A percentile compares a stretch with the other conserved stretches of the same genome.
These are phyloP conservation scores for Solanum pennellii DNA, from an alignment of 257 asterid species.

Conservation along the genomic window DNA sequence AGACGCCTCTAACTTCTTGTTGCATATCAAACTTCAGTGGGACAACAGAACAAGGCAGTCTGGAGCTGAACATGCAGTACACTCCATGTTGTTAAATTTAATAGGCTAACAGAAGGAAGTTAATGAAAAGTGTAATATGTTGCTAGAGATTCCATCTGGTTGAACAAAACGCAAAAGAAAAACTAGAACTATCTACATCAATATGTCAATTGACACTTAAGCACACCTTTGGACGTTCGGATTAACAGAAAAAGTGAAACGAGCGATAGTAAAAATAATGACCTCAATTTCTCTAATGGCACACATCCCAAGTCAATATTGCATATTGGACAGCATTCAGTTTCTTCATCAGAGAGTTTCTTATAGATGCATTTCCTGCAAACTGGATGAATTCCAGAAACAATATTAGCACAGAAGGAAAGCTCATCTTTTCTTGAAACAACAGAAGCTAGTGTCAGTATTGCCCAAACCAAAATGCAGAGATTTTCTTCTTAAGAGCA, in stretches of 20 bases:
- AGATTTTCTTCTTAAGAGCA: not conserved
- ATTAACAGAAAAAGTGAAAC: not conserved
- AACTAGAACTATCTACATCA: not conserved
- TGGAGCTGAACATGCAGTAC: not conserved
- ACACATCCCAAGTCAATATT: constrained; percentile 75
- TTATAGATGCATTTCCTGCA: constrained; percentile 86
- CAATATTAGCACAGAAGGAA: not conserved
- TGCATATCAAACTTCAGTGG: not conserved
- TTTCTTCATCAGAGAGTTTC: constrained; percentile 82
- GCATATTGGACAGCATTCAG: constrained; percentile 83
- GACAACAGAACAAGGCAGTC: not conserved
- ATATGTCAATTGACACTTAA: not conserved
- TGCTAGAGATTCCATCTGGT: not conserved
- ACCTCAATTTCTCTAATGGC: constrained; percentile 91
- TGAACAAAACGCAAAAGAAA: not conserved
- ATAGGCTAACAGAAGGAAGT: not conserved
- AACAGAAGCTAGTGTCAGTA: not conserved
- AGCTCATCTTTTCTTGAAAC: not conserved
- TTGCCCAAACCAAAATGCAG: not conserved
- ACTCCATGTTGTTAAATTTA: not conserved
- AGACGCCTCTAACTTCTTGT: not conserved
- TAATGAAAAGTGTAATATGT: not conserved
- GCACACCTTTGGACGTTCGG: not conserved
- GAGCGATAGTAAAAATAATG: not conserved
- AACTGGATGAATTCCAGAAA: constrained; percentile 33